These are phyloP conservation scores for Epichloe sylvatica DNA, from an alignment of 2,329 filamentous ascomycete species.

Conservation along the genomic window DNA sequence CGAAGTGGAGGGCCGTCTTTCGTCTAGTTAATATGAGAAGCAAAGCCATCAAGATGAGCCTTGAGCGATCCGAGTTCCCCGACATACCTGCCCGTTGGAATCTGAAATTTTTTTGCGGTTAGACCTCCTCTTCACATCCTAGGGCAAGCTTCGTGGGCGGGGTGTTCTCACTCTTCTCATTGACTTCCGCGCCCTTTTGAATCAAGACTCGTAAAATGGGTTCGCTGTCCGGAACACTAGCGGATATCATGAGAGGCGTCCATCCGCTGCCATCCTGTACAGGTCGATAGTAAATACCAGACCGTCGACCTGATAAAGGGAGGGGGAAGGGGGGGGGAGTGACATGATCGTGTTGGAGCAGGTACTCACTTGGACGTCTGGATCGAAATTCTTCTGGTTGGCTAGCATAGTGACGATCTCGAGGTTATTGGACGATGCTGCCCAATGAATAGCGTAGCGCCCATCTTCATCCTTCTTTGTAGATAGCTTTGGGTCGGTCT, in stretches of 20 bases:
- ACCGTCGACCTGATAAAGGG: background rate
- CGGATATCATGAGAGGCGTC: constrained; percentile 75
- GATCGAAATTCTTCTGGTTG: constrained; percentile 60
- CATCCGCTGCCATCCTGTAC: constrained; percentile 62
- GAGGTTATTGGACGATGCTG: constrained; percentile 66
- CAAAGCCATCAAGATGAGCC: background rate
- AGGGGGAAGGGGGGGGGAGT: no score
- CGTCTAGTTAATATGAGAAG: background rate
- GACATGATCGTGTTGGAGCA: no score
- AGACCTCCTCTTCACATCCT: background rate
- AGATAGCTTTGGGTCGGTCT: constrained; percentile 71
- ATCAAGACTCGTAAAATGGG: constrained; percentile 54
- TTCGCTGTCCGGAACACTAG: constrained; percentile 59
- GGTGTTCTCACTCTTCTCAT: constrained; percentile 48
- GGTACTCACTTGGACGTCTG: constrained; percentile 55
- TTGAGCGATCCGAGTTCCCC: no score
- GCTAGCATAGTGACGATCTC: constrained; percentile 62
- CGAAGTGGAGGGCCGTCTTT: constrained; percentile 80
- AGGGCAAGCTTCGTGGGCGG: background rate
- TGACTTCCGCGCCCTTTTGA: constrained; percentile 55
- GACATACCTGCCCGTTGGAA: constrained; percentile 43
- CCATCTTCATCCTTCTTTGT: constrained; percentile 67
- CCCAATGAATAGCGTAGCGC: constrained; percentile 88
- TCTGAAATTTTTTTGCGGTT: constrained; percentile 17
- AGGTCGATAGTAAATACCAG: background rate